Evolutionary conservation across 192 early-diverging fungal genomes (phyloP), one percentile per base, ranked within the genome.

Genomic region (Diversispora eburnea): DNA sequence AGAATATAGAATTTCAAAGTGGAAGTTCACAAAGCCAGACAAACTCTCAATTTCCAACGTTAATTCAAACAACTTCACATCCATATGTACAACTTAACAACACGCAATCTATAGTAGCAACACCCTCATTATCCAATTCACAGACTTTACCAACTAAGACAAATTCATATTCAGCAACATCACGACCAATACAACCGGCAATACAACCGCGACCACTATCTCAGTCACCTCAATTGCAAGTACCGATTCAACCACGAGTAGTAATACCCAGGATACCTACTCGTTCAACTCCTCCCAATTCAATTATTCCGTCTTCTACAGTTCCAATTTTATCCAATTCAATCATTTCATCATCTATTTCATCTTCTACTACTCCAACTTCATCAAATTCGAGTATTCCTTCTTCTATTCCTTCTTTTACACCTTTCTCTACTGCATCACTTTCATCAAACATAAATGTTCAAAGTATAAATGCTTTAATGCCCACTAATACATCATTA

Each of bases 171-270:
- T 43, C 42, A 63, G 15, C 61, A 45, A n/a, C 61, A 33, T 9
- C 61, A 66, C 64, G 25, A 64, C 42, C 43, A 20, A 49, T 48
- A 13, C 64, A 66, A 22, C 64, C 64, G 12, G 43, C 64, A 13
- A 66, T 66, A 66, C 64, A 66, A 49, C 64, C 64, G 5, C 60
- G 17, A 65, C 9, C 63, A 1, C 63, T 43, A 17, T 46, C 63
- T 6, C 45, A 46, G 4, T 15, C 46, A 48, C 10, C 60, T 17
- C 60, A 62, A 62, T 62, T 42, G 17, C 64, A 66, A 66, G 47
- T 49, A 22, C 19, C 15, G 41, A 46, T 46, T 25, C 45, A 66
- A 48, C 64, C 64, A 47, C 64, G 45, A 49, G 64, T 66, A 20
- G 8, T 20, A 19, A 20, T 58, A 25, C 22, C 57, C n/a, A 19